Evolutionary conservation across 2,329 filamentous ascomycete species (phyloP), one percentile per base, ranked within the genome.

Genomic region (Apiospora malaysiana): DNA sequence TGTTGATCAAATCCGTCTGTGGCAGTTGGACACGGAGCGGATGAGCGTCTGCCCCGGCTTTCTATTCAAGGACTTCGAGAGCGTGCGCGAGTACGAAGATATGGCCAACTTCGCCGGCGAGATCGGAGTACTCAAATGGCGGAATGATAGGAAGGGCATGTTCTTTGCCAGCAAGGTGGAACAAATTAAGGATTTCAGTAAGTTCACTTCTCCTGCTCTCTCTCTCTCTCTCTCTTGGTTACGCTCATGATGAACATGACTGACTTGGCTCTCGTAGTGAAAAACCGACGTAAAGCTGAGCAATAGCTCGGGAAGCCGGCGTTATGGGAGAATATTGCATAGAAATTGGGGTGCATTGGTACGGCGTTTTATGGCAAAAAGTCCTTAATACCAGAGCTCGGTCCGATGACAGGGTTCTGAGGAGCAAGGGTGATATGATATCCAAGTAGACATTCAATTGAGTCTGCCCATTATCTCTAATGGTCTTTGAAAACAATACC

Each of bases 11-110:
- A 98, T 99, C 77, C 89, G 95, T 2, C 89, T 99, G 25, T 99
- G 96, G 96, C 95, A 99, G 84, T 91, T 98, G 69, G 96, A 99
- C 82, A 94, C 95, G 74, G 96, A 99, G 84, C 89, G 96, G 68
- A 97, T 99, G 89, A 93, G 93, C 80, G 90, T 93, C 1, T 94
- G 91, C 6, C 85, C 88, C 0, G 96, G 96, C 0, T 98, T 94
- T 80, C 81, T 98, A 40, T 97, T 99, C 85, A 92, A 92, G 78
- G 95, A 98, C 73, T 97, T 98, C 78, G 89, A 90, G 59, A 90
- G 87, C 43, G 83, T 86, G 68, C 87, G 87, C 70, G 93, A 95
- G 79, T 96, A 94, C 78, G 85, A 88, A 68, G 90, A 89, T 63
- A 88, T 94, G 14, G 87, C 90, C 5, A 89, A 89, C 71, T 96